Evolutionary conservation across 2,329 filamentous ascomycete genomes (phyloP).

Genomic region (Nigrograna mackinnonii): DNA sequence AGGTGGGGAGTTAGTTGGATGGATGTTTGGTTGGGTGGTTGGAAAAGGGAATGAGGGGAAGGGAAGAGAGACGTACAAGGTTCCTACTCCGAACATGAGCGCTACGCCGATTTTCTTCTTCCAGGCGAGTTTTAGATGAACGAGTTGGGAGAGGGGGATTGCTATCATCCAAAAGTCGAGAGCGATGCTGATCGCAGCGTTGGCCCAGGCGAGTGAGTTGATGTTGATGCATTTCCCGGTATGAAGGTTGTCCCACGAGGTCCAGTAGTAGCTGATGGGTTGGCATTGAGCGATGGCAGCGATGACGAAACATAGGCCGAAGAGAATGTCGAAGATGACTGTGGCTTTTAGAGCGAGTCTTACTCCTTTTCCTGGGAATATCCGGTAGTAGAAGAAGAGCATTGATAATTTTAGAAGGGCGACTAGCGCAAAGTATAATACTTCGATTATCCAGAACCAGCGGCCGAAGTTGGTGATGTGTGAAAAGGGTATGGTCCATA

Average conservation of each 20-base stretch:
- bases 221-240: constrained; percentile 39
- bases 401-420: constrained; percentile 31
- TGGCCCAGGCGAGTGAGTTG: constrained; percentile 36
- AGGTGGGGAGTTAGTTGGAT: constrained; percentile 7
- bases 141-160: constrained; percentile 37
- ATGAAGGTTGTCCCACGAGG: constrained; percentile 29
- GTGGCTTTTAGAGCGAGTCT: constrained; percentile 18
- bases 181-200: constrained; percentile 36
- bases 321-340: constrained; percentile 27
- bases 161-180: constrained; percentile 36
- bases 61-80: constrained; percentile 46
- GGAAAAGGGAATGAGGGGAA: constrained; percentile 50
- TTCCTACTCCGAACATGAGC: constrained; percentile 40
- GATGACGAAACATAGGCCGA: constrained; percentile 24
- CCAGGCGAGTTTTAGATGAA: constrained; percentile 30
- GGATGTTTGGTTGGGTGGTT: no score
- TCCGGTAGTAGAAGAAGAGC: constrained; percentile 32
- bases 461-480: constrained; percentile 49
- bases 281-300: constrained; percentile 35
- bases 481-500: constrained; percentile 52
- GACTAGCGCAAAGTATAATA: constrained; percentile 36
- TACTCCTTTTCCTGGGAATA: constrained; percentile 28
- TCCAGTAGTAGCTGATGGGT: constrained; percentile 38
- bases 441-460: constrained; percentile 36
- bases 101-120: constrained; percentile 42